Evolutionary conservation across 2,329 filamentous ascomycete genomes (phyloP).

Genomic region (Colletotrichum cuscutae): DNA sequence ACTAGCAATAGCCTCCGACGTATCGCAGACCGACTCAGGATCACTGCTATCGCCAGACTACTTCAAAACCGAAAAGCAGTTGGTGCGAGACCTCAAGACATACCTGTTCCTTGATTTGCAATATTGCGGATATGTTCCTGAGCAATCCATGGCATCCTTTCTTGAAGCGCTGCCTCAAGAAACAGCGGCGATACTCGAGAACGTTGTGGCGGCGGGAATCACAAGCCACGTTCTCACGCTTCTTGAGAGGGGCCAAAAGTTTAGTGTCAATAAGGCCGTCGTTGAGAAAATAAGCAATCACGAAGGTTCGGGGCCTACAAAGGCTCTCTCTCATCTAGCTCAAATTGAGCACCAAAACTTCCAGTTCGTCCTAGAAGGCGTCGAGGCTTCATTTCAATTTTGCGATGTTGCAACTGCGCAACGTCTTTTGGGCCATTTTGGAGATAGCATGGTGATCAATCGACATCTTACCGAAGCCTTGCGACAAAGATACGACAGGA

Average conservation of each 20-base stretch:
- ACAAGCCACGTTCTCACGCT: neutral
- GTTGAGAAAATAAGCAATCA: too few species aligned
- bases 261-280: too few species aligned
- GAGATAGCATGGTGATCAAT: neutral
- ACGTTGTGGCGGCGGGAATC: neutral
- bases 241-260: neutral
- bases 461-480: neutral
- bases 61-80: neutral
- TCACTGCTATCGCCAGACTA: neutral
- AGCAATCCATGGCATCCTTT: neutral
- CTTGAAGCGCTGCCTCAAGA: neutral
- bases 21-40: neutral
- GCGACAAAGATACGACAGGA: too few species aligned
- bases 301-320: too few species aligned
- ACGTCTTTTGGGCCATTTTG: neutral
- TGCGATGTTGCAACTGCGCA: neutral
- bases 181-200: neutral
- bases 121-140: neutral
- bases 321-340: neutral
- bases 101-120: neutral
- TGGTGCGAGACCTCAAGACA: neutral
- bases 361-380: rapidly evolving
- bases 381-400: neutral
- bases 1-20: neutral
- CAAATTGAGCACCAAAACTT: neutral